Base-by-base conservation (phyloP, 352 stramenopile species). In the Globisporangium rhizosaccharum region DNA sequence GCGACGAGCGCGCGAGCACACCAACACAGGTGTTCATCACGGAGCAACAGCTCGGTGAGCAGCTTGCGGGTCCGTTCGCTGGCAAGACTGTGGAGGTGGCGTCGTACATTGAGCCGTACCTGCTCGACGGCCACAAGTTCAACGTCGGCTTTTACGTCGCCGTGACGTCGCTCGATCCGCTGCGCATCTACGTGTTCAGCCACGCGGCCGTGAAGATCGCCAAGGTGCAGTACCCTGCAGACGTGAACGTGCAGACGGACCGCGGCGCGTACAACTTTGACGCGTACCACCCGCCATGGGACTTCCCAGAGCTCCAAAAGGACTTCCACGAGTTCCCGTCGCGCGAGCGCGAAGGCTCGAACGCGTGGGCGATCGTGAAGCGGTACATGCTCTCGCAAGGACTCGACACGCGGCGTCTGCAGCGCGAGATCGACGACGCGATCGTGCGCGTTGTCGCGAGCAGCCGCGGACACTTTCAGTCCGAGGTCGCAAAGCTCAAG, bases 61-160 rank as follows among this genome's bases (percentile, higher is more conserved):
- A 71, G 57, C 66, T 88, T 9, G 65, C 74, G 23, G 69, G 36
- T 42, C 47, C 75, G 23, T 83, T 84, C 51, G 66, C 82, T 44
- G 75, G 71, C 26, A 85, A 86, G 57, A 48, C 54, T 25, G 67
- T 92, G 17, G 72, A 89, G 36, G 75, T 90, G 28, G 72, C 83
- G 46, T 66, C 87, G 56, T 96, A 93, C 64, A 66, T 93, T 15
- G 84, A 96, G 64, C 88, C 89, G 37, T 76, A 90, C 33, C 72
- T 96, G 23, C 66, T 97, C 25, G 86, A 95, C 52, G 85, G 79
- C 47, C 79, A 92, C 75, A 96, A 96, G 66, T 96, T 95, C 62
- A 76, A 85, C 51, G 81, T 95, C 37, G 81, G 88, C 2, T 89
- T 96, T 61, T 96, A 96, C 65, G 88, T 96, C 23, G 69, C 73